Base-by-base conservation (phyloP, 768 basidiomycete species). In the Hypholoma fasciculare region DNA sequence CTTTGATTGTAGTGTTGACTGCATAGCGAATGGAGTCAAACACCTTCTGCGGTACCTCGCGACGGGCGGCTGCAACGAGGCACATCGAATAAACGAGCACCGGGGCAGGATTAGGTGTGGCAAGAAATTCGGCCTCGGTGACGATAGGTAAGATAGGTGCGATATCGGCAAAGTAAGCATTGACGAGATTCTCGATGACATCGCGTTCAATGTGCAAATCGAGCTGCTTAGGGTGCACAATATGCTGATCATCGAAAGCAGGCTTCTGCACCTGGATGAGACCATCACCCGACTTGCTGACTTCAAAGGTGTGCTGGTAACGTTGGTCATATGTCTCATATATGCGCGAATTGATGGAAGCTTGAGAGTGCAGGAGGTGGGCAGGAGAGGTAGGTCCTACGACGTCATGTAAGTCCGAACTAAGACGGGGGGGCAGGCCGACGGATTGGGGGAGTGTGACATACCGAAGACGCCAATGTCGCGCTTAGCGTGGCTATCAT, bases 71-170 rank as follows among this genome's bases (percentile, higher is more conserved):
- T 17, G 96, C 92, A 42, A 98, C 88, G 30, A 94, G 87, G 72
- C 95, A 98, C 74, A 98, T 95, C 38, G 93, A 88, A 72, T 98
- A 98, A 19, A 98, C 82, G 57, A 98, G 74, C 20, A 99, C 80
- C 4, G 90, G 87, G 2, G 94, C 84, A 0, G 89, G 90, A 13
- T 85, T 86, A 19, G 84, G 80, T 50, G 71, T 84, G 38, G 88
- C 82, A 60, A 97, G 77, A 67, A 99, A 98, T 69, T 99, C 96
- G 23, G 84, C 81, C 67, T 90, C 85, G 16, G 92, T 92, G 58
- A 98, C 84, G 63, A 99, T 80, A 11, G 97, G 96, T 57, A 98
- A 83, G 42, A 92, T 77, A n/a, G 92, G 92, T 1, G 92, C 86
- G 47, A 96, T 81, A n/a, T 95, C 88, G 19, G 82, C 79, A 74